Evolutionary conservation across 2,329 filamentous ascomycete genomes (phyloP), one percentile per base, ranked within the genome.

Genomic region (Microthyrium microscopicum): DNA sequence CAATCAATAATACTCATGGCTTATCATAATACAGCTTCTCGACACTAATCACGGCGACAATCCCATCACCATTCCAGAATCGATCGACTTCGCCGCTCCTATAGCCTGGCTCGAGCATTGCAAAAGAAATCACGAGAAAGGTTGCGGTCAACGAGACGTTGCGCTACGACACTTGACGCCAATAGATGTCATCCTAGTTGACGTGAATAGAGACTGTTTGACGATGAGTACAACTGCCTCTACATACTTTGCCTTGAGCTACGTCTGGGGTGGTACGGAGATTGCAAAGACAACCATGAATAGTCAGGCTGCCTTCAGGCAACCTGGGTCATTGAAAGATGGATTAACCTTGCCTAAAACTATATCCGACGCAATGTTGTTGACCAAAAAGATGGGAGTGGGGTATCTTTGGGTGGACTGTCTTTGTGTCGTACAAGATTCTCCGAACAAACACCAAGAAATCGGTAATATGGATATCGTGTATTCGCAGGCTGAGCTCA

Each of bases 341-440:
- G 4, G 5, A 27, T 3, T 13, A 27, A 7, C 21, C 12, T 24
- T 40, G 4, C 34, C 37, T 29, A 17, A 31, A 19, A 36, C 36
- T 3, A 32, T 40, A 12, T 4, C 11, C 12, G 38, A 40, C 26
- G 25, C 36, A 9, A 31, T 38, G 16, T 13, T 11, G 5, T 9
- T 40, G 4, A n/a, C 19, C 9, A 2, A n/a, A 5, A 20, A n/a
- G 5, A 22, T 40, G 7, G 38, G 38, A 27, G 24, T 20, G 13
- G 17, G 26, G 4, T 42, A 42, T 30, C 13, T 44, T 6, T 44
- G 42, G 42, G 36, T 42, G 4, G 41, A 43, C 21, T 26, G 29
- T 7, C 22, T 43, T 16, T 43, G 39, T 18, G 38, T 43, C 24
- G 5, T 42, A 9, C 42, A 41, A 29, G 38, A 41, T 26, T 20